Base-by-base conservation (phyloP, 306 rosid species). In the Spatholobus suberectus region DNA sequence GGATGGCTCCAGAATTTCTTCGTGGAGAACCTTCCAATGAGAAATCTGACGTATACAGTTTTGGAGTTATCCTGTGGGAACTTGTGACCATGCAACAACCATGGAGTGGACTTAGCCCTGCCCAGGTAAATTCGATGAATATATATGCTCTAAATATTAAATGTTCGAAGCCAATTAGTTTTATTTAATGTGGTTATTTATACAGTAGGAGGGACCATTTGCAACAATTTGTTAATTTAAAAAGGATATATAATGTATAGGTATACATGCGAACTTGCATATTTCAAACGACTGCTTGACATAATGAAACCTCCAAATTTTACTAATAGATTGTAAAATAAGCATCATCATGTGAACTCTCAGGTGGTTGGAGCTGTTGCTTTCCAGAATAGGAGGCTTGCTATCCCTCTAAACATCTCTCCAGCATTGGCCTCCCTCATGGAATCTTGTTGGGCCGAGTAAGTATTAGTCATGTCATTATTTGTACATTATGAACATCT, bases 1-100 rank as follows among this genome's bases (percentile, higher is more conserved):
- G 99, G 99, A 96, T 96, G 99, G 99, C 99, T 86, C 99, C 99
- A 5, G 98, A 96, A 76, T 96, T 96, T 86, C 99, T 96, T 70
- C 98, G 97, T 0, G 99, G 97, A 73, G 99, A 96, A 78, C 98
- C 98, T 43, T 91, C 98, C 26, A 90, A 94, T 78, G 99, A 96
- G 88, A 96, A 96, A 88, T 86, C 99, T n/a, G 99, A 96, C 4
- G 96, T 96, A 49, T 96, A 88, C 88, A 96, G 99, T 80, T 96
- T 94, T 38, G 99, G 99, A 62, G 98, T 96, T 51, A 90, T 96
- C 88, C 85, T 94, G 20, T 94, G 99, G 99, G 99, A 96, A 84
- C 97, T 96, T 43, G 91, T 85, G 52, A 92, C 98, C 82, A 27
- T 96, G 98, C 89, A 94, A 83, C 98, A 96, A 73, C 99, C 99